Conservation (phyloP, 83 land plant species). For the Diphasiastrum complanatum region DNA sequence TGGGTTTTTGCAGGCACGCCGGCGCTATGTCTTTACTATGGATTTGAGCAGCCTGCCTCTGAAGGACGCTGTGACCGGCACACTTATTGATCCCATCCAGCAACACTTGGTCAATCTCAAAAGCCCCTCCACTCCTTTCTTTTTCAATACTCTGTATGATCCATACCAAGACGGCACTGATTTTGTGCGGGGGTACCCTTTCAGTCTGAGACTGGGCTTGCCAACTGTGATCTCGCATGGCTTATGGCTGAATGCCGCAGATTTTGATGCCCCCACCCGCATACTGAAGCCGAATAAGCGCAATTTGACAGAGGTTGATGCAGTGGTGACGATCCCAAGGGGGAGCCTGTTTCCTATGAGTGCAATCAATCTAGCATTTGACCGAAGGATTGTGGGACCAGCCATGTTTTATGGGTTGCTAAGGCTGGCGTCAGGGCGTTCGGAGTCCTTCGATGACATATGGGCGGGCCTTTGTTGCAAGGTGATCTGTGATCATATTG, state of each 20-base stretch:
- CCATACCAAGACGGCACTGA: slow-evolving; percentile 69
- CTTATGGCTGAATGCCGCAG: slow-evolving; percentile 61
- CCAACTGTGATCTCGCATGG: slow-evolving; percentile 71
- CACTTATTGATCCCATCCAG: slow-evolving; percentile 39
- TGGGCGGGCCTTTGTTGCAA: slow-evolving; percentile 80
- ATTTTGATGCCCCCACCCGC: slow-evolving; percentile 68
- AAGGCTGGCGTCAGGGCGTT: slow-evolving; percentile 40
- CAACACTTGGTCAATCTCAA: slow-evolving; percentile 64
- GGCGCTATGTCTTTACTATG: slow-evolving; percentile 54
- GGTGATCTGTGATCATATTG: slow-evolving; percentile 56
- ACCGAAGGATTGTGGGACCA: slow-evolving; percentile 57
- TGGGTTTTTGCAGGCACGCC: slow-evolving; percentile 64
- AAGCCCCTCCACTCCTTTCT: slow-evolving; percentile 70
- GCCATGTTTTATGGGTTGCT: slow-evolving; percentile 47
- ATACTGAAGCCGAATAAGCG: slow-evolving; percentile 45
- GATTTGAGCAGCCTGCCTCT: slow-evolving; percentile 72
- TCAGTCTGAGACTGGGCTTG: slow-evolving; percentile 73
- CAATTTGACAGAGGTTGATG: slow-evolving; percentile 60
- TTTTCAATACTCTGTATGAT: slow-evolving; percentile 87
- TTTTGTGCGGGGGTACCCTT: slow-evolving; percentile 92
- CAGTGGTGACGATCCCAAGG: slow-evolving; percentile 70
- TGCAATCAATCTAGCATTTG: slow-evolving; percentile 68
- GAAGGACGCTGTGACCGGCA: slow-evolving; percentile 45
- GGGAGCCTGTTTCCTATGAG: slow-evolving; percentile 56
- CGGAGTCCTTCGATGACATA: slow-evolving; percentile 62